phyloP scores from a whole-genome alignment of 441 rosid genomes.

The Adansonia rubrostipa region DNA sequence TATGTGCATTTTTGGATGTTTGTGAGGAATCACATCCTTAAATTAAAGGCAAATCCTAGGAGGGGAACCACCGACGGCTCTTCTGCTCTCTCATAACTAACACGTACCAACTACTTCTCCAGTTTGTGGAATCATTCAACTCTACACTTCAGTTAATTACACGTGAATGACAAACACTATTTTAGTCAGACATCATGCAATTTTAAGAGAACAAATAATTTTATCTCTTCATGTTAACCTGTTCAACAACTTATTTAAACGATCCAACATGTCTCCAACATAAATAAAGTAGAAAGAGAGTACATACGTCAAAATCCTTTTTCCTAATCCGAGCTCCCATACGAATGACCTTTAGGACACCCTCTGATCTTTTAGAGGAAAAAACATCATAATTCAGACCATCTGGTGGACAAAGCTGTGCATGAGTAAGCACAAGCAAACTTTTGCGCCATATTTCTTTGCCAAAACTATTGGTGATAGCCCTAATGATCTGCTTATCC shows the following conservation, averaged over 20 bases:
- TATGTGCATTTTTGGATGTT: not conserved
- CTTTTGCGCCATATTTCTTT: conserved; percentile 81
- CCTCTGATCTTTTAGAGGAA: conserved; percentile 72
- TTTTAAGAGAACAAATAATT: not conserved
- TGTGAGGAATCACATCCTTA: not conserved
- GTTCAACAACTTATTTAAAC: not conserved
- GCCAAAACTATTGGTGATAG: conserved; percentile 80
- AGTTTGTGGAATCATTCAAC: not conserved
- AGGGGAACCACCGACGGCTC: not conserved
- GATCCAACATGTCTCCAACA: conserved; percentile 14
- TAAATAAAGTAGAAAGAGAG: conserved; percentile 14
- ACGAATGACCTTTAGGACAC: conserved; percentile 64
- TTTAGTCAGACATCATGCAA: not conserved
- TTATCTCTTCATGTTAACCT: conserved; percentile 3
- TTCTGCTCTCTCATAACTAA: conserved; percentile 9
- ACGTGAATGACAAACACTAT: not conserved
- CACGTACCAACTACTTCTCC: not conserved
- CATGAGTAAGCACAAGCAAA: conserved; percentile 88
- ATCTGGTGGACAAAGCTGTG: conserved; percentile 89
- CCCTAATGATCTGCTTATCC: conserved; percentile 78
- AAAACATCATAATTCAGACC: conserved; percentile 70
- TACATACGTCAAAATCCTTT: conserved; percentile 61
- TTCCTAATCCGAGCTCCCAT: conserved; percentile 64
- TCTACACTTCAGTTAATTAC: not conserved
- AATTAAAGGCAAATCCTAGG: conserved; percentile 3